Base-by-base conservation (phyloP, 257 asterid species). In the Anisodus acutangulus region DNA sequence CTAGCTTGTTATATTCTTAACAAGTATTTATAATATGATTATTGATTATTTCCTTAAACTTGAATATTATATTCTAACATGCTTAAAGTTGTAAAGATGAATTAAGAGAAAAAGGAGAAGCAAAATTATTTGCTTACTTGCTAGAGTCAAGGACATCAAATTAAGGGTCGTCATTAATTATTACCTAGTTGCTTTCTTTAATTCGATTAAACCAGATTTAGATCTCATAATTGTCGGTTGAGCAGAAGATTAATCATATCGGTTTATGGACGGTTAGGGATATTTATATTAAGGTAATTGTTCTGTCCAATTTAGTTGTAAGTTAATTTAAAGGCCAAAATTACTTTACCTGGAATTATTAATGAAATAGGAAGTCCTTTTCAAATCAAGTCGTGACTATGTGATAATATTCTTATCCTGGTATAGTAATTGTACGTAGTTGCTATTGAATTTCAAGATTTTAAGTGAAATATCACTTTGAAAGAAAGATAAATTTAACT, bases 41-140 rank as follows among this genome's bases (percentile, higher is more conserved):
- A 31, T 31, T 31, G 35, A 31, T 31, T 31, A 31, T 31, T 1
- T 1, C 35, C 35, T 74, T 47, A 45, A 45, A 51, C 35, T 15
- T 76, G 1, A 72, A 72, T 72, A 70, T 72, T 3, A 31, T 37
- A 70, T 17, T 26, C 22, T 41, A 70, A 70, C 79, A 70, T 70
- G 79, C 39, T 26, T 51, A 51, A 51, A 51, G 55, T 4, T 51
- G 55, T 45, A 45, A 45, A 9, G 58, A 71, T 17, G 58, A 43
- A 31, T 31, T 31, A 41, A 5, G 57, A 45, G 57, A 43, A 43
- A 43, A 11, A 17, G 58, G 17, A 31, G 35, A 35, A 6, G 9
- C 11, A n/a, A 13, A 67, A 37, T 22, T 37, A 45, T 71, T 71
- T 63, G 70, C 70, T 13, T 6, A 71, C 58, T 71, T n/a, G 58